A percentile compares a stretch with the other conserved stretches of the same genome.
Conservation (phyloP, 352 stramenopile genomes). For the Globisporangium acanthophoron region DNA sequence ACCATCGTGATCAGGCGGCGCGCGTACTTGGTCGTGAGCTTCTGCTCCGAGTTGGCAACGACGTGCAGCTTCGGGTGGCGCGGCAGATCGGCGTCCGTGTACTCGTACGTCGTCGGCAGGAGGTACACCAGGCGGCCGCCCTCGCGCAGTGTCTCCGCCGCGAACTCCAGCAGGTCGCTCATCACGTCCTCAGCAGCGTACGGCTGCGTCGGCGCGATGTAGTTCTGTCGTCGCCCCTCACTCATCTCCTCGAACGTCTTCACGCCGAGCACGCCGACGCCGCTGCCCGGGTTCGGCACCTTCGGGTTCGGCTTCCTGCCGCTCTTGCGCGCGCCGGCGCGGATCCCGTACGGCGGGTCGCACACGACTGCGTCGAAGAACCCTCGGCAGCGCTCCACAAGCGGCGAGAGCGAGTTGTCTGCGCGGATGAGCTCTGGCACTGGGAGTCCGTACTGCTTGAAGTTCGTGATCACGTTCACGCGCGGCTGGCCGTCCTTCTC, state of each 20-base stretch:
- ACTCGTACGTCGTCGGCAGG: constrained; percentile 79
- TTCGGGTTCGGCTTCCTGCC: constrained; percentile 45
- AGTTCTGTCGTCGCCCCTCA: constrained; percentile 82
- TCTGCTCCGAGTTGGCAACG: constrained; percentile 79
- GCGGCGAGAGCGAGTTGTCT: constrained; percentile 83
- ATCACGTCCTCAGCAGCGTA: constrained; percentile 97
- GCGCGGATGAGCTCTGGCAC: constrained; percentile 92
- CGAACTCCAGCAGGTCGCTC: constrained; percentile 93
- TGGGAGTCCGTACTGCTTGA: constrained; percentile 90
- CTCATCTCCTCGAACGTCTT: constrained; percentile 32
- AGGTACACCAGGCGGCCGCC: constrained; percentile 85
- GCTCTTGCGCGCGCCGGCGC: constrained; percentile 91
- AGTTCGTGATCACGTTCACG: constrained; percentile 86
- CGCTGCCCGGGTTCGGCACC: constrained; percentile 17
- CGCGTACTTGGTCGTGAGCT: constrained; percentile 81
- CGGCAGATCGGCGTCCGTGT: constrained; percentile 74
- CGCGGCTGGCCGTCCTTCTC: constrained; percentile 21
- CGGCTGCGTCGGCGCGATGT: constrained; percentile 94
- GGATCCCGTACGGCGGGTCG: constrained; percentile 93
- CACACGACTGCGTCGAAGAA: constrained; percentile 91
- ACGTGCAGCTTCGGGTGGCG: constrained; percentile 63
- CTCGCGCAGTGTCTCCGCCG: constrained; percentile 63
- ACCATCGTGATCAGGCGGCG: constrained; percentile 85
- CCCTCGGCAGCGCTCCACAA: constrained; percentile 33
- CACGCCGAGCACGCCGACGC: not conserved